These are phyloP conservation scores for Isoetes taiwanensis DNA, from an alignment of 75 land plant genomes.

Conservation along the genomic window DNA sequence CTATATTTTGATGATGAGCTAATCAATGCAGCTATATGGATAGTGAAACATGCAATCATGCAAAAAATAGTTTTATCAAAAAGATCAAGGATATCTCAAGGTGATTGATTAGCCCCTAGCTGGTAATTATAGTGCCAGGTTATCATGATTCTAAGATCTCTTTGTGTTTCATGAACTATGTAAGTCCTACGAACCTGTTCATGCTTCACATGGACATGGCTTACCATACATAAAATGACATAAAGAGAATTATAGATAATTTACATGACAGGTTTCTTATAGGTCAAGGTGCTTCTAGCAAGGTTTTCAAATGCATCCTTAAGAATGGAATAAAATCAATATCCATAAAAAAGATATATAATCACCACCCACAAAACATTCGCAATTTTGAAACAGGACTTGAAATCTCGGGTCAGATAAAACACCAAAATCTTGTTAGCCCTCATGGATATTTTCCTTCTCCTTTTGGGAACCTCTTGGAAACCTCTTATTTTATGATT, in stretches of 20 bases:
- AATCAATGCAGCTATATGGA: no score
- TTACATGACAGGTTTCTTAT: background rate
- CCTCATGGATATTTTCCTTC: background rate
- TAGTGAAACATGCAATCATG: no score
- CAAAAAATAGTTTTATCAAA: no score
- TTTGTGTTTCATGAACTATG: no score
- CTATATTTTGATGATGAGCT: no score
- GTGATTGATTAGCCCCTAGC: no score
- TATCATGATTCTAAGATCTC: no score
- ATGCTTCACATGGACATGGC: slow-evolving; percentile 3
- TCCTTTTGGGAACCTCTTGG: background rate
- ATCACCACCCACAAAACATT: slow-evolving; percentile 2
- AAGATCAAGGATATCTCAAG: no score
- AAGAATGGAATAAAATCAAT: background rate
- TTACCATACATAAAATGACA: slow-evolving; percentile 3
- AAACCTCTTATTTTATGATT: background rate
- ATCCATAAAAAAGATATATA: background rate
- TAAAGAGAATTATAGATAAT: background rate
- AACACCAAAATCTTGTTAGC: slow-evolving; percentile 1
- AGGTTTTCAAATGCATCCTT: background rate
- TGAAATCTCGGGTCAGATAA: background rate
- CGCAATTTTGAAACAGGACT: slow-evolving; percentile 1
- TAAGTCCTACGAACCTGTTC: background rate
- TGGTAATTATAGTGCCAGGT: no score
- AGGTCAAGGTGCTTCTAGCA: background rate